A percentile compares a stretch with the other conserved stretches of the same genome.
Evolutionary conservation across 2,329 filamentous ascomycete genomes (phyloP).

Genomic region (Nemania abortiva): DNA sequence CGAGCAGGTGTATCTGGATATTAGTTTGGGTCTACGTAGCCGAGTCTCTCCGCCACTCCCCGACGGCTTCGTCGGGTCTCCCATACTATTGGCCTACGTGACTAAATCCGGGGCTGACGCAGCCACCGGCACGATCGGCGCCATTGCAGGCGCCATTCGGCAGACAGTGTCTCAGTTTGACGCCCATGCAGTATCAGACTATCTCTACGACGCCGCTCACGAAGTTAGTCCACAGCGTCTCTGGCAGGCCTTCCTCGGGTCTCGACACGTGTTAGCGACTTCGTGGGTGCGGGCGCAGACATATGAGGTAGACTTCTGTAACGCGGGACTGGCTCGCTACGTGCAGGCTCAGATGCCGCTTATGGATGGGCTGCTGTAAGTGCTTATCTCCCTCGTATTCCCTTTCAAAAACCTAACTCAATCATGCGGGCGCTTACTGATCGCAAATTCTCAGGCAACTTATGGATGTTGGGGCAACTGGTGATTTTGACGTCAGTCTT

Average conservation of each 20-base stretch:
- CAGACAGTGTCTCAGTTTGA: constrained; percentile 54
- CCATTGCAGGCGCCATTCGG: constrained; percentile 52
- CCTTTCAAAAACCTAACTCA: not conserved
- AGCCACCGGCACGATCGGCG: constrained; percentile 39
- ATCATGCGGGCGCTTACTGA: constrained; percentile 11
- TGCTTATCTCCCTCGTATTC: constrained; percentile 38
- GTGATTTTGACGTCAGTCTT: constrained; percentile 37
- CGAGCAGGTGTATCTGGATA: constrained; percentile 55
- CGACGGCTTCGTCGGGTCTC: constrained; percentile 59
- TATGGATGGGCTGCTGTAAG: constrained; percentile 58
- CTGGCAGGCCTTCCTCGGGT: constrained; percentile 61
- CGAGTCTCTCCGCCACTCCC: constrained; percentile 56
- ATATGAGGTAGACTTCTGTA: constrained; percentile 60
- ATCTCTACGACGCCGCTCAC: constrained; percentile 58
- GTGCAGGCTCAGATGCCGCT: constrained; percentile 58
- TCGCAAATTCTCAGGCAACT: constrained; percentile 20
- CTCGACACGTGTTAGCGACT: constrained; percentile 57
- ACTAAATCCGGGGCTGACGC: constrained; percentile 37
- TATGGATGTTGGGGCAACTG: constrained; percentile 34
- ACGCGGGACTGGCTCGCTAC: constrained; percentile 45
- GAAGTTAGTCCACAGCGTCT: constrained; percentile 61
- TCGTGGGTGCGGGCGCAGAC: constrained; percentile 57
- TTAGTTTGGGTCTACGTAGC: constrained; percentile 57
- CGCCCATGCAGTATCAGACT: constrained; percentile 53
- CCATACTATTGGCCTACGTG: constrained; percentile 56